Evolutionary conservation across 441 rosid genomes (phyloP), one percentile per base, ranked within the genome.

Genomic region (Eruca vesicaria): DNA sequence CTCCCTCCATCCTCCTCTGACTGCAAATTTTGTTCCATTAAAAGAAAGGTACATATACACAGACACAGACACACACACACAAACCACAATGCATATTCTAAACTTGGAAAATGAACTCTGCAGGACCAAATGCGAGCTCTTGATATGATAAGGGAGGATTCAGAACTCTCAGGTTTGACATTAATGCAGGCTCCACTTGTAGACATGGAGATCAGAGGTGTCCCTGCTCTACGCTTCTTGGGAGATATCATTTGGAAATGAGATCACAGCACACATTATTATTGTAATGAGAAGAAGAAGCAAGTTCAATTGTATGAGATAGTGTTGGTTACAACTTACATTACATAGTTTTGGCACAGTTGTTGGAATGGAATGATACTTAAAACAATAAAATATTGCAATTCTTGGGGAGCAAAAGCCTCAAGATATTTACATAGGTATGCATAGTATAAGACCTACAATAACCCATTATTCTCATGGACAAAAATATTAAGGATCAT

Each of bases 201-300:
- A 10, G 99, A 95, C 75, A 87, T 90, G 66, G 98, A 95, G 89
- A 95, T 95, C 73, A 88, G 98, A 84, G 99, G 99, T 31, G 97
- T 93, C 33, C 98, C 98, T 11, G 99, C 98, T 41, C 95, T 95
- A 63, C 86, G 82, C 74, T 93, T 95, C 74, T 56, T 95, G 80
- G 96, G 99, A 3, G 94, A 95, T 78, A 93, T 91, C 20, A 60
- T 95, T 52, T 95, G 99, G 99, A 95, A 88, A 86, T 95, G 83
- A 91, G 74, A 59, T 15, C 38, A 15, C 29, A 45, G 11, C 38
- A 15, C 29, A 41, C 21, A 69, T 55, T 29, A 3, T 69, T 52
- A 31, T 2, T 61, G 5, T 6, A 10, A 65, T 50, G 38, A 60
- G 38, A 60, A 66, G 68, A 52, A 45, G 18, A 36, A 58, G 26